Evolutionary conservation across 257 asterid genomes (phyloP), one percentile per base, ranked within the genome.

Genomic region (Mitragyna speciosa): DNA sequence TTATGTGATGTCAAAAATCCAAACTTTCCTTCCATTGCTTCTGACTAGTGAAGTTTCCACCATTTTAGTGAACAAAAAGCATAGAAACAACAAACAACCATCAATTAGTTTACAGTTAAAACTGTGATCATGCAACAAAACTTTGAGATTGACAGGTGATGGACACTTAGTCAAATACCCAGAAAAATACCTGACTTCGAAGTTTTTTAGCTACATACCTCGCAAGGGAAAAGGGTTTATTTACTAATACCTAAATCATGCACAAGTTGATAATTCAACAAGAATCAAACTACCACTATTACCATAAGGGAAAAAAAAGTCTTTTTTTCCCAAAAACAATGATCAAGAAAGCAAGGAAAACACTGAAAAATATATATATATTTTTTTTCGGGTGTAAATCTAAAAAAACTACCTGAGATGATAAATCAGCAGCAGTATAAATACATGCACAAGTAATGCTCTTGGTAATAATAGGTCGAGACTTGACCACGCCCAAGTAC

Each of bases 381-480:
- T n/a, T 61, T 61, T 24, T n/a, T 72, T 61, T 20, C 31, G 28
- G 72, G 61, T 16, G n/a, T 43, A 33, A 33, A 49, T 20, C 39
- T 26, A 20, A 43, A 77, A 65, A n/a, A n/a, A n/a, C 7, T 26
- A 93, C 99, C 99, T 95, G 99, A 0, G 99, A 89, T 59, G 99
- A 89, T 20, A 90, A 54, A 75, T 94, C 99, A 64, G 98, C 97
- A 24, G 96, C 96, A 19, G 93, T 79, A 84, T 94, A 90, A 45
- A 96, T 94, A 72, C 92, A 77, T 16, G 94, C 89, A 73, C 95
- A 83, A 51, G 99, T 93, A 76, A 87, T 70, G 88, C 94, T 87
- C 84, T 95, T 95, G 36, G 98, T 95, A 78, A 89, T 76, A 84
- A 95, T 54, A 76, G 99, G 98, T 17, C 91, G 89, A 64, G 91